These are phyloP conservation scores for Cytospora piceicola DNA, from an alignment of 2,329 filamentous ascomycete species.

Conservation along the genomic window DNA sequence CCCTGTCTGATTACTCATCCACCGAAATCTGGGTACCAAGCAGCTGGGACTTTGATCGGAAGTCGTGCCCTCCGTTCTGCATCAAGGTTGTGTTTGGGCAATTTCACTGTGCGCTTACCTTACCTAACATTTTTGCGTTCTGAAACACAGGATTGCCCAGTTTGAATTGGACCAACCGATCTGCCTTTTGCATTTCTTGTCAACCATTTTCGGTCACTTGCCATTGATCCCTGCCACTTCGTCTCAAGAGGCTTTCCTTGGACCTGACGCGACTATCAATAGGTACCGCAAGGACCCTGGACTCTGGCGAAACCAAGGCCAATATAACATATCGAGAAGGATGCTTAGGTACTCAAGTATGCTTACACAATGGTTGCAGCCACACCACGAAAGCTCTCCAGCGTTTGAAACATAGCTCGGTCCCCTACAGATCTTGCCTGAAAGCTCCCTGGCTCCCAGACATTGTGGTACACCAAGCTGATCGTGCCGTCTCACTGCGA, in stretches of 20 bases:
- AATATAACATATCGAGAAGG: background rate
- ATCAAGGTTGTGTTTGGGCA: background rate
- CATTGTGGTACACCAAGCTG: slow-evolving; percentile 13
- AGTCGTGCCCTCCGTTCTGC: slow-evolving; percentile 1
- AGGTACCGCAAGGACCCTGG: background rate
- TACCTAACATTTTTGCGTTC: too few species aligned
- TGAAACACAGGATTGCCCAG: too few species aligned
- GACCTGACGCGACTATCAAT: background rate
- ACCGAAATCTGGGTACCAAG: slow-evolving; percentile 19
- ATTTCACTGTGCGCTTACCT: background rate
- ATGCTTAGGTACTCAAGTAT: too few species aligned
- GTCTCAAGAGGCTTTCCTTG: slow-evolving; percentile 18
- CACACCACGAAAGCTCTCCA: slow-evolving; percentile 3
- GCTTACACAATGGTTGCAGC: too few species aligned
- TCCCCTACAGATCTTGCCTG: slow-evolving; percentile 10
- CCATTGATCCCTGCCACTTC: slow-evolving; percentile 5
- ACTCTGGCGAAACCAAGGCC: slow-evolving; percentile 7
- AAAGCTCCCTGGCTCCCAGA: slow-evolving; percentile 14
- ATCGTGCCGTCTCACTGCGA: slow-evolving; percentile 18
- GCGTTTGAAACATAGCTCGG: slow-evolving; percentile 22
- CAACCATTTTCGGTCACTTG: background rate
- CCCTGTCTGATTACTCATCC: background rate
- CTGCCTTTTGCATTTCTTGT: background rate
- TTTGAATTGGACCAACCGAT: background rate
- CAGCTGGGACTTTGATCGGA: slow-evolving; percentile 20